These are phyloP conservation scores for Hibiscus tridactylites DNA, from an alignment of 345 rosid genomes.

Conservation along the genomic window DNA sequence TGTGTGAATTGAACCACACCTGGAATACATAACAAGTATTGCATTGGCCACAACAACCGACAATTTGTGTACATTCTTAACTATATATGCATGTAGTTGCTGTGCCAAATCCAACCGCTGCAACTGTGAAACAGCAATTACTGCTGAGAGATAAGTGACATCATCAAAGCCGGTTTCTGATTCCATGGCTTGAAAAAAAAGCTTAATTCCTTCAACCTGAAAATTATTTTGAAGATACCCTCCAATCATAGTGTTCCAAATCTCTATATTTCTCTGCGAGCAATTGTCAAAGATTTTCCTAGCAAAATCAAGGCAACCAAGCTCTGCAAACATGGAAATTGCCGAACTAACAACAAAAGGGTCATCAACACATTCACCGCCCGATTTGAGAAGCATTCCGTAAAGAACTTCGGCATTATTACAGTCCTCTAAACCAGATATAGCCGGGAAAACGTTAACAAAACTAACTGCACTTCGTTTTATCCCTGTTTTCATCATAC, in stretches of 20 bases:
- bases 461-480: slow-evolving; percentile 69
- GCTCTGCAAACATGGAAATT: slow-evolving; percentile 58
- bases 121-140: slow-evolving; percentile 62
- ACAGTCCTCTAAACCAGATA: slow-evolving; percentile 34
- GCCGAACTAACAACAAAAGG: slow-evolving; percentile 68
- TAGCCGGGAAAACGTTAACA: slow-evolving; percentile 71
- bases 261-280: slow-evolving; percentile 52
- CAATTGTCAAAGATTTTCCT: slow-evolving; percentile 61
- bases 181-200: slow-evolving; percentile 51
- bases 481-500: slow-evolving; percentile 58
- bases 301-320: slow-evolving; percentile 49
- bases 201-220: slow-evolving; percentile 39
- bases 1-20: slow-evolving; percentile 54
- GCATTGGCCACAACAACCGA: slow-evolving; percentile 51
- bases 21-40: slow-evolving; percentile 70
- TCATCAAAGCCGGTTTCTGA: slow-evolving; percentile 45
- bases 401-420: slow-evolving; percentile 45
- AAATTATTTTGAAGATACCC: slow-evolving; percentile 51
- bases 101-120: slow-evolving; percentile 47
- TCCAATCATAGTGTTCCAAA: slow-evolving; percentile 81
- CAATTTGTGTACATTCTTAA: slow-evolving; percentile 42
- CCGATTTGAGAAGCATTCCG: slow-evolving; percentile 59
- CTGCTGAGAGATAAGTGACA: slow-evolving; percentile 55
- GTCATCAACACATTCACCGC: slow-evolving; percentile 53
- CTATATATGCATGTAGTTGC: slow-evolving; percentile 59